phyloP scores from a whole-genome alignment of 768 basidiomycete species.

The Suillus discolor region DNA sequence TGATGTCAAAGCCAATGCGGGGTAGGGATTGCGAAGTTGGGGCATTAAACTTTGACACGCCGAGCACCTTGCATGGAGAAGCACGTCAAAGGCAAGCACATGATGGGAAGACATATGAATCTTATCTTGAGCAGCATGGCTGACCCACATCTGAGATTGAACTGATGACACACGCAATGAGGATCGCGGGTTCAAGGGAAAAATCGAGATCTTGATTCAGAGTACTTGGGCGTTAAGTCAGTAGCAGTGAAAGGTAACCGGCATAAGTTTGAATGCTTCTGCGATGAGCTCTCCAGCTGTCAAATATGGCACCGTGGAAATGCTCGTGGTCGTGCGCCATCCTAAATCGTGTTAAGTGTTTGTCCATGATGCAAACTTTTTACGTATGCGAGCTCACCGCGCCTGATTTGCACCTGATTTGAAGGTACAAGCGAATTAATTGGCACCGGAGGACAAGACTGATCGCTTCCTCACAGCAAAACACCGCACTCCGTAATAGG shows the following conservation, averaged over 20 bases:
- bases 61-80: constrained; percentile 15
- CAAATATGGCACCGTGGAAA: background rate
- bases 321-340: background rate
- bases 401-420: constrained; percentile 3
- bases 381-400: constrained; percentile 2
- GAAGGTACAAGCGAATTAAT: constrained; percentile 1
- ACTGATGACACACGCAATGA: constrained; percentile 14
- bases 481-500: constrained; percentile 1
- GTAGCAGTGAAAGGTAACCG: background rate
- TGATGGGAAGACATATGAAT: constrained; percentile 24
- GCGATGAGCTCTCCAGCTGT: background rate
- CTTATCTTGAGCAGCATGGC: constrained; percentile 21
- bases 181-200: constrained; percentile 26
- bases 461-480: background rate
- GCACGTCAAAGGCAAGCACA: constrained; percentile 23
- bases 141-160: constrained; percentile 20
- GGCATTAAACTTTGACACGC: constrained; percentile 15
- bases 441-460: background rate
- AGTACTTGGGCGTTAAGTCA: background rate
- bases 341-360: background rate
- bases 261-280: constrained; percentile 1
- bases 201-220: constrained; percentile 4
- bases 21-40: constrained; percentile 15
- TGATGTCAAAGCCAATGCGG: constrained; percentile 6
- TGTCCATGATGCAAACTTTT: background rate